Evolutionary conservation across 2,329 filamentous ascomycete genomes (phyloP).

Genomic region (Teratosphaeria gauchensis): DNA sequence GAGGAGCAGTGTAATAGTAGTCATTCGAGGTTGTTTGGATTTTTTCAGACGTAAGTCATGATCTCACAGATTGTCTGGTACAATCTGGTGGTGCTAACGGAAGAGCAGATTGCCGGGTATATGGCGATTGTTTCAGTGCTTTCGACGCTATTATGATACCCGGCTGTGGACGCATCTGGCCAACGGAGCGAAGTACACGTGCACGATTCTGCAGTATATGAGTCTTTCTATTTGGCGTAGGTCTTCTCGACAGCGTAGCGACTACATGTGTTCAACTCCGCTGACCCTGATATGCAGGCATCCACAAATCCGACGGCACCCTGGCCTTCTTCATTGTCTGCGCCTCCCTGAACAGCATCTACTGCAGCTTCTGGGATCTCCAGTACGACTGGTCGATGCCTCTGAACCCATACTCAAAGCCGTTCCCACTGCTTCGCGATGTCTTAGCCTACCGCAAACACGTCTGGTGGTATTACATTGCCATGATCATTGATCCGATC

Average conservation of each 20-base stretch:
- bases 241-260: conserved; percentile 30
- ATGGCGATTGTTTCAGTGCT: conserved; percentile 83
- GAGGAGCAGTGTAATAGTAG: conserved; percentile 74
- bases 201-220: conserved; percentile 70
- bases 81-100: too few relatives aligned
- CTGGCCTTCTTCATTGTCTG: conserved; percentile 68
- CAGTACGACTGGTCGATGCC: conserved; percentile 74
- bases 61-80: too few relatives aligned
- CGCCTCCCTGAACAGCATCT: conserved; percentile 71
- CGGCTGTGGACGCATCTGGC: conserved; percentile 77
- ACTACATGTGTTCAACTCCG: neutral
- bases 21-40: conserved; percentile 73
- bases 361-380: conserved; percentile 84
- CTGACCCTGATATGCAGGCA: neutral
- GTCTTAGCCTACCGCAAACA: conserved; percentile 65
- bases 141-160: conserved; percentile 82
- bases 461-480: conserved; percentile 73
- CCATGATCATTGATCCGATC: conserved; percentile 74
- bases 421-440: conserved; percentile 51
- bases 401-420: conserved; percentile 39
- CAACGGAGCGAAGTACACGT: conserved; percentile 85
- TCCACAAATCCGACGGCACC: conserved; percentile 35
- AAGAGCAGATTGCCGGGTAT: too few relatives aligned
- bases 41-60: conserved; percentile 59
- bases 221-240: conserved; percentile 78